phyloP scores from a whole-genome alignment of 805 yeast genomes.

The Saccharomycopsis sp. region DNA sequence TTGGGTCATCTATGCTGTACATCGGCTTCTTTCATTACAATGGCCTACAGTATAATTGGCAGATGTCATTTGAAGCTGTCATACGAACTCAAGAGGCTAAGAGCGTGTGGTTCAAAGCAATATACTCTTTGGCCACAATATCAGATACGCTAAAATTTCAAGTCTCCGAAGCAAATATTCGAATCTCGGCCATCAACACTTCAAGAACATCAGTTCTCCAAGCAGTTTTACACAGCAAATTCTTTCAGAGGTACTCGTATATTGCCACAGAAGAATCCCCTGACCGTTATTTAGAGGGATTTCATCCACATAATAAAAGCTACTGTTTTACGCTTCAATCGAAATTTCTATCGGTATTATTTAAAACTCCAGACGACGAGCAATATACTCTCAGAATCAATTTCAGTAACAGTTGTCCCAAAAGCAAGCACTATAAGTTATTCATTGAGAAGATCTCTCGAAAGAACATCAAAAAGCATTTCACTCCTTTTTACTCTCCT shows the following conservation, averaged over 20 bases:
- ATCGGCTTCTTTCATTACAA: no score
- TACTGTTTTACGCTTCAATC: slow-evolving; percentile 16
- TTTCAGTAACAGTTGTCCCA: slow-evolving; percentile 8
- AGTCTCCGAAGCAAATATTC: slow-evolving; percentile 5
- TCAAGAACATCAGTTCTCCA: slow-evolving; percentile 14
- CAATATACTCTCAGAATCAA: slow-evolving; percentile 10
- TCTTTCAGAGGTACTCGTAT: slow-evolving; percentile 12
- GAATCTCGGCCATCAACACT: slow-evolving; percentile 15
- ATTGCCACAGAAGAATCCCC: not conserved
- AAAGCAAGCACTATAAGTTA: slow-evolving; percentile 7
- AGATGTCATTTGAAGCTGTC: slow-evolving; percentile 18
- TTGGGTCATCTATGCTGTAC: no score
- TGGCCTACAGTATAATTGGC: no score
- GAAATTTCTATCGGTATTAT: slow-evolving; percentile 12
- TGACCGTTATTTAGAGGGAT: not conserved
- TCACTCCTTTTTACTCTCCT: slow-evolving; percentile 10
- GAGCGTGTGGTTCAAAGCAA: slow-evolving; percentile 15
- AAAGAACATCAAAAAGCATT: slow-evolving; percentile 16
- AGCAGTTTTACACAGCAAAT: slow-evolving; percentile 2
- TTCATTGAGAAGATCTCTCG: slow-evolving; percentile 14
- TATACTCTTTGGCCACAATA: slow-evolving; percentile 8
- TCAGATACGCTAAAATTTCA: slow-evolving; percentile 13
- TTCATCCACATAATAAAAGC: not conserved
- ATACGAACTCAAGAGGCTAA: slow-evolving; percentile 8
- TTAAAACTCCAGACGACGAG: slow-evolving; percentile 10